phyloP scores from a whole-genome alignment of 306 rosid species.

The Cyclanthera cordifolia region DNA sequence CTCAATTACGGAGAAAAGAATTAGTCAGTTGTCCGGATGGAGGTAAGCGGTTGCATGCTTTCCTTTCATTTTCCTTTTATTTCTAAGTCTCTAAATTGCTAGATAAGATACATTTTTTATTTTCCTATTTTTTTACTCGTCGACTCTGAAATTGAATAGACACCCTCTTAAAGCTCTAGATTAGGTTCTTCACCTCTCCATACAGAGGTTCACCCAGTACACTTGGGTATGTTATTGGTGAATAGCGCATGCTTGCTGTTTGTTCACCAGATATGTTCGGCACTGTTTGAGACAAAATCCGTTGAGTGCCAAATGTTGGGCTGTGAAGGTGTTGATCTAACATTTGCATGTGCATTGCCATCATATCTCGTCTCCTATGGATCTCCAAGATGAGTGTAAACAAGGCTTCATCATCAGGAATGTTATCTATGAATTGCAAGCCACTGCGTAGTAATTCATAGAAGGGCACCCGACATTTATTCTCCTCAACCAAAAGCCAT shows the following conservation, averaged over 20 bases:
- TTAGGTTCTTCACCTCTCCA: slow-evolving; percentile 69
- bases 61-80: neutral
- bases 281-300: slow-evolving; percentile 55
- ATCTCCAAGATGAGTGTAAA: slow-evolving; percentile 92
- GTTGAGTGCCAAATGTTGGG: slow-evolving; percentile 90
- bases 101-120: neutral
- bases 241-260: slow-evolving; percentile 48
- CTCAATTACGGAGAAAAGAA: neutral
- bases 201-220: slow-evolving; percentile 95
- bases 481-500: slow-evolving; percentile 93
- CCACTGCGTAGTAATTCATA: slow-evolving; percentile 85
- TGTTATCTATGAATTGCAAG: slow-evolving; percentile 85
- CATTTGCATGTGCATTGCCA: slow-evolving; percentile 99
- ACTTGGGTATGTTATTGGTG: slow-evolving; percentile 89
- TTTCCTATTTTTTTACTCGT: neutral
- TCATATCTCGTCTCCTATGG: slow-evolving; percentile 93
- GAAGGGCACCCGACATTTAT: slow-evolving; percentile 85
- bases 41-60: neutral
- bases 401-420: slow-evolving; percentile 86
- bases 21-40: neutral
- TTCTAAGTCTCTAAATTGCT: neutral
- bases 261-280: slow-evolving; percentile 59
- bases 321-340: slow-evolving; percentile 95
- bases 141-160: neutral
- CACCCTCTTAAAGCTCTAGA: slow-evolving; percentile 6